Base-by-base conservation (phyloP, 495 filamentous ascomycete genomes). In the Rostrohypoxylon terebratum region DNA sequence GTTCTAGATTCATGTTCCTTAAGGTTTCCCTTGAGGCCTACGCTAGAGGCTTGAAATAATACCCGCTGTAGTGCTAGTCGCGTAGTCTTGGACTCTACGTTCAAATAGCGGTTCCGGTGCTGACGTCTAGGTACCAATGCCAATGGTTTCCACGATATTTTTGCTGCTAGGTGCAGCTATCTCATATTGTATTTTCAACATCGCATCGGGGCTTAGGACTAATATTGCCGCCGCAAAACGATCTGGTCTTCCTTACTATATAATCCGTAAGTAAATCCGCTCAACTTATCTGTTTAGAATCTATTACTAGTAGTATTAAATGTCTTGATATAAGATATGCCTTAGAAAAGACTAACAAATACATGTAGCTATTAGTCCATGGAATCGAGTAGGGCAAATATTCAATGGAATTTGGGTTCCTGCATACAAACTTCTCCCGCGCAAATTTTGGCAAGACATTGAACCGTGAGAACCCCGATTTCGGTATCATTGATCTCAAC, bases 371-470 rank as follows among this genome's bases (percentile, higher is more conserved):
- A 61, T 81, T 33, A 77, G 75, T 11, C 81, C 81, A n/a, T 77
- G 79, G 66, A 83, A 82, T 61, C 67, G 77, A n/a, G 20, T 81
- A 18, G 89, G 87, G 83, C 80, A 88, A 40, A 72, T 85, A 40
- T 84, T 83, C 0, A 77, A 82, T 53, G 53, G 45, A 33, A 18
- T 89, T 5, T 87, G 80, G 81, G 55, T 87, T 4, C 86, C 86
- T 4, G 21, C 87, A 14, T 78, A 89, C 47, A 73, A 78, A 60
- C 73, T 76, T 34, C 78, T 90, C 2, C 87, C 86, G 11, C 72
- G 75, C 33, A 74, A 78, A 23, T 84, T 77, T 74, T 85, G 81
- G 73, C 68, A 83, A 53, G 58, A 79, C 20, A 64, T 74, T 51
- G 66, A 84, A 83, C 79, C 58, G 88, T 58, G 77, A 84, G 84